phyloP scores from a whole-genome alignment of 2,329 filamentous ascomycete genomes.

The Emergomyces orientalis region DNA sequence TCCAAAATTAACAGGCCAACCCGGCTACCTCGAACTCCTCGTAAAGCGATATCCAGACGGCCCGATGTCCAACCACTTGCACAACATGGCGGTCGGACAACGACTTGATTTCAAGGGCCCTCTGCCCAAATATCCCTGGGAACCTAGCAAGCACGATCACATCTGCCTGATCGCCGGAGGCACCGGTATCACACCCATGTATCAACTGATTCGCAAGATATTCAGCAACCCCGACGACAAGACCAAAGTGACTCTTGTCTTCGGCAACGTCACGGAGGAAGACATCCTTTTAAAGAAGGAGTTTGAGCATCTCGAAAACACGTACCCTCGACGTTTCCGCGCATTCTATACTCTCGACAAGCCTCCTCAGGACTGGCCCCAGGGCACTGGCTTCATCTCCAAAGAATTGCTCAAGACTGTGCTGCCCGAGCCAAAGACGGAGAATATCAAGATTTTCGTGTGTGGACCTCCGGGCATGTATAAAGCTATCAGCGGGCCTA shows the following conservation, averaged over 20 bases:
- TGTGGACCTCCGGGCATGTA: slow-evolving; percentile 89
- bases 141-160: slow-evolving; percentile 86
- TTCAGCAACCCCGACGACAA: slow-evolving; percentile 95
- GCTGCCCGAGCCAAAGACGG: slow-evolving; percentile 80
- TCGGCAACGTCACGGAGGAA: slow-evolving; percentile 79
- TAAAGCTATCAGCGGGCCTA: slow-evolving; percentile 80
- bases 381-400: slow-evolving; percentile 69
- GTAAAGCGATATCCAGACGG: slow-evolving; percentile 88
- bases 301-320: slow-evolving; percentile 80
- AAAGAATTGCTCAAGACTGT: slow-evolving; percentile 94
- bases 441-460: slow-evolving; percentile 93
- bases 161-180: slow-evolving; percentile 66
- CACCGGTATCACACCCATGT: slow-evolving; percentile 97
- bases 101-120: slow-evolving; percentile 88
- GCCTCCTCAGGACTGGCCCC: slow-evolving; percentile 65
- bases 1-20: slow-evolving; percentile 46
- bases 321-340: slow-evolving; percentile 87
- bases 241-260: slow-evolving; percentile 94
- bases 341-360: slow-evolving; percentile 92
- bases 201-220: slow-evolving; percentile 81
- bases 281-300: slow-evolving; percentile 88
- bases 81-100: slow-evolving; percentile 73
- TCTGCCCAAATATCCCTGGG: slow-evolving; percentile 86
- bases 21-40: slow-evolving; percentile 77
- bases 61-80: slow-evolving; percentile 83